Evolutionary conservation across 768 basidiomycete species (phyloP).

Genomic region (Phanerodontia chrysosporium): DNA sequence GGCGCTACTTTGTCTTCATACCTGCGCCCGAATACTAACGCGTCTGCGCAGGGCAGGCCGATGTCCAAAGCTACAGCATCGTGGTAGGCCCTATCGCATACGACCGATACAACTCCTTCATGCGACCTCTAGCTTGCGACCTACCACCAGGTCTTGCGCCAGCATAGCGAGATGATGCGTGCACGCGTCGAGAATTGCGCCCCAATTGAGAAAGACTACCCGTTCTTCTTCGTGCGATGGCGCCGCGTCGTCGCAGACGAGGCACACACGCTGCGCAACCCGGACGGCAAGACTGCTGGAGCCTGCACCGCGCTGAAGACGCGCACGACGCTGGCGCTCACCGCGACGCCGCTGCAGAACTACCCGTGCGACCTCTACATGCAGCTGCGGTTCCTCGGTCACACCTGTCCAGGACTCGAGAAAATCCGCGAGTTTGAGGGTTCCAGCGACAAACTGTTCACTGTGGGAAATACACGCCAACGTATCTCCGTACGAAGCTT

Average conservation of each 20-base stretch:
- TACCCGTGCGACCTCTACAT: constrained; percentile 1
- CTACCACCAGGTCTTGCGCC: neutral
- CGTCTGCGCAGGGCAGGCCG: neutral
- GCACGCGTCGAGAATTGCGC: neutral
- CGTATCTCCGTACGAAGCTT: too few relatives aligned
- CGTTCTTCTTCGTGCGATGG: neutral
- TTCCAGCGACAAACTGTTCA: too few relatives aligned
- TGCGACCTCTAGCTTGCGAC: neutral
- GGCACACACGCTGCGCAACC: constrained; percentile 4
- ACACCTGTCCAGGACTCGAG: neutral
- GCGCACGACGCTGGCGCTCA: neutral
- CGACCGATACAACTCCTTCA: neutral
- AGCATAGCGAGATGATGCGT: neutral
- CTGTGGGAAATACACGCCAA: too few relatives aligned
- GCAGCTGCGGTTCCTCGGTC: neutral
- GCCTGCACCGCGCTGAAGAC: neutral
- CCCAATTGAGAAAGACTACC: neutral
- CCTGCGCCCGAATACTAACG: neutral
- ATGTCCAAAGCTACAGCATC: neutral
- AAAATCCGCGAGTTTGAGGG: neutral
- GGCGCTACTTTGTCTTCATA: neutral
- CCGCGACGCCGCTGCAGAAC: constrained; percentile 12
- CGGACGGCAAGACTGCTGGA: neutral
- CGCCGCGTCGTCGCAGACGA: constrained; percentile 6
- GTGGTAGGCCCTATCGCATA: neutral